Conservation (phyloP, 1,284 basidiomycete genomes). For the Afroboletus lepidellus region DNA sequence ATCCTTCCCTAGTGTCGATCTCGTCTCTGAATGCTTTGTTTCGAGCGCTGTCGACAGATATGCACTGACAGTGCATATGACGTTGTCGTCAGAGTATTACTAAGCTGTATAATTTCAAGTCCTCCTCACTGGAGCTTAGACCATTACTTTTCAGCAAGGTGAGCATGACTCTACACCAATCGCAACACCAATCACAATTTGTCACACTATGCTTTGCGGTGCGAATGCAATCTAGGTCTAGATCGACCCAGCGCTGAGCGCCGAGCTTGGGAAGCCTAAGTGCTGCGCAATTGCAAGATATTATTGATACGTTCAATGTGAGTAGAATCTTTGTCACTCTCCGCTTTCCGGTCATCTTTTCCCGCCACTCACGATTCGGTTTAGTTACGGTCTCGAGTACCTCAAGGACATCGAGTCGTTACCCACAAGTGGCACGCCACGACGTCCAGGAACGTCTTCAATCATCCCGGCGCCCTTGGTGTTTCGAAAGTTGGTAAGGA, state of each 20-base stretch:
- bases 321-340: background rate
- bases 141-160: too few relatives aligned
- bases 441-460: background rate
- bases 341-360: background rate
- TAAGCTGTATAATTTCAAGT: too few relatives aligned
- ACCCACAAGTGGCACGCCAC: background rate
- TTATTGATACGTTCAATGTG: background rate
- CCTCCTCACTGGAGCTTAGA: too few relatives aligned
- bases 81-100: too few relatives aligned
- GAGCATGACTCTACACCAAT: too few relatives aligned
- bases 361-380: background rate
- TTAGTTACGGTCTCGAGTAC: background rate
- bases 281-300: background rate
- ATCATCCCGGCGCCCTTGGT: background rate
- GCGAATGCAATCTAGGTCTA: background rate
- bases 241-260: background rate
- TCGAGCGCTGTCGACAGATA: too few relatives aligned
- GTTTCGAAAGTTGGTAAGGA: slow-evolving; percentile 2
- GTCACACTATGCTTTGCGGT: background rate
- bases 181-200: too few relatives aligned
- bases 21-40: too few relatives aligned
- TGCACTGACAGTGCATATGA: too few relatives aligned
- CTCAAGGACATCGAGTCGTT: background rate
- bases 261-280: background rate
- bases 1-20: too few relatives aligned